Percentiles rank a stretch among this genome's conserved stretches.
These are phyloP conservation scores for Smittium culicis DNA, from an alignment of 371 early-diverging fungal species.

Conservation along the genomic window DNA sequence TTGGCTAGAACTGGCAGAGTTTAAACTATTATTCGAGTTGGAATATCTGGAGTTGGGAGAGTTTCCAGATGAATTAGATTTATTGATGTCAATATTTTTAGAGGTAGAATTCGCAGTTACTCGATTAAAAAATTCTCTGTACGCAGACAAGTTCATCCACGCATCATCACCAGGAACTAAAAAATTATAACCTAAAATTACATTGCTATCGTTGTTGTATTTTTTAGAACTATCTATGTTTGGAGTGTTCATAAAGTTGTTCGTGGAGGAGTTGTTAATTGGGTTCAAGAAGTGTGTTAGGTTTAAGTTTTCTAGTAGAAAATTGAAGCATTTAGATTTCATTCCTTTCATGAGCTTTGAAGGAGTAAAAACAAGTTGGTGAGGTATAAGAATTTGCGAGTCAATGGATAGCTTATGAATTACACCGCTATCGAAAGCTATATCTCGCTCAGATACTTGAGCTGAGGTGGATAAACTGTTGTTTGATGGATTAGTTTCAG, in stretches of 20 bases:
- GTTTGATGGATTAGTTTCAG: background rate
- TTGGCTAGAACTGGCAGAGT: no score
- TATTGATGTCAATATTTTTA: no score
- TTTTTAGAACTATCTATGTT: background rate
- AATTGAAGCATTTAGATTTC: constrained; percentile 25
- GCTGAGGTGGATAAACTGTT: background rate
- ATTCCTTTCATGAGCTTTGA: constrained; percentile 30
- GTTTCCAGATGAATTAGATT: constrained; percentile 10
- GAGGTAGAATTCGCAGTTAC: constrained; percentile 17
- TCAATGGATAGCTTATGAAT: background rate
- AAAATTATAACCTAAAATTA: constrained; percentile 25
- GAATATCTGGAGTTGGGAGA: background rate
- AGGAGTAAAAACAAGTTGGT: constrained; percentile 27
- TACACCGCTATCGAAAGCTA: background rate
- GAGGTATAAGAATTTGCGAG: constrained; percentile 23
- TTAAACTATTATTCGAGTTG: no score
- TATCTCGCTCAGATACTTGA: background rate
- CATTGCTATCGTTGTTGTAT: background rate
- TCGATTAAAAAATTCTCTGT: constrained; percentile 23
- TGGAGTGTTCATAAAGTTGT: background rate
- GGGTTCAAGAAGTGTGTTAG: constrained; percentile 26
- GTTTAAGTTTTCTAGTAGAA: constrained; percentile 27
- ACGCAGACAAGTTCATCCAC: constrained; percentile 28
- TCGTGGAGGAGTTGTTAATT: background rate
- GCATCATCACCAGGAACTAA: constrained; percentile 31